Evolutionary conservation across 352 stramenopile genomes (phyloP).

Genomic region (Phytophthora syringae): DNA sequence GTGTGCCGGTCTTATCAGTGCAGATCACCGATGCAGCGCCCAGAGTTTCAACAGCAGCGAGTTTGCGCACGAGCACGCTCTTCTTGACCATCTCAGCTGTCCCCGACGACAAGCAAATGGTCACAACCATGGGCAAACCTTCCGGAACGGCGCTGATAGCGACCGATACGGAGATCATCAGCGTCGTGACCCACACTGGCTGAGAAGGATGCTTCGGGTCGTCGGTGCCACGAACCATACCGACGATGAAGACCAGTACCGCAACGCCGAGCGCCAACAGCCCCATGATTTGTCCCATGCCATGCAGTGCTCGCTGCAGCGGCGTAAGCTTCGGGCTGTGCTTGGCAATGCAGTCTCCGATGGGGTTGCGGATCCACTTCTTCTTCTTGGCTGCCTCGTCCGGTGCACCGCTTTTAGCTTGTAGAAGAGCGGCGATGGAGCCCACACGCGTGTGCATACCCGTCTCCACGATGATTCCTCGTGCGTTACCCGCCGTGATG

Average conservation of each 20-base stretch:
- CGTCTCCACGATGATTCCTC: constrained; percentile 74
- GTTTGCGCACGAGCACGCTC: constrained; percentile 87
- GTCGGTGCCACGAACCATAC: constrained; percentile 61
- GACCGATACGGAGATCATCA: constrained; percentile 95
- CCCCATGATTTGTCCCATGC: constrained; percentile 93
- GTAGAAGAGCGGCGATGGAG: constrained; percentile 69
- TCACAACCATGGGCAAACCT: constrained; percentile 84
- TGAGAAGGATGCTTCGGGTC: constrained; percentile 76
- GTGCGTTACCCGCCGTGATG: constrained; percentile 79
- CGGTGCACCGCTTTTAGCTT: constrained; percentile 40
- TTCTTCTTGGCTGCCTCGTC: constrained; percentile 21
- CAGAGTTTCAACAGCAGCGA: constrained; percentile 85
- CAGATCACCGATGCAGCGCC: constrained; percentile 93
- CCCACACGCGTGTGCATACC: constrained; percentile 78
- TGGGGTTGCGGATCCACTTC: constrained; percentile 58
- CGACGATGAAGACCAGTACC: constrained; percentile 92
- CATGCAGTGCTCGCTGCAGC: constrained; percentile 93
- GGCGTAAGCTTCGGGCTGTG: constrained; percentile 86
- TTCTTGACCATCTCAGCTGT: constrained; percentile 80
- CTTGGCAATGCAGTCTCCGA: constrained; percentile 60
- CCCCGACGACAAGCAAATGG: constrained; percentile 76
- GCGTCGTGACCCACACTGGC: constrained; percentile 91
- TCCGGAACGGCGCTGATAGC: constrained; percentile 79
- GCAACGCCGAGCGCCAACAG: constrained; percentile 84
- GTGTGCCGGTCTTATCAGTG: constrained; percentile 95